Percentiles rank a stretch among this genome's conserved stretches.
phyloP scores from a whole-genome alignment of 2,329 filamentous ascomycete genomes.

The Fusarium algeriense region DNA sequence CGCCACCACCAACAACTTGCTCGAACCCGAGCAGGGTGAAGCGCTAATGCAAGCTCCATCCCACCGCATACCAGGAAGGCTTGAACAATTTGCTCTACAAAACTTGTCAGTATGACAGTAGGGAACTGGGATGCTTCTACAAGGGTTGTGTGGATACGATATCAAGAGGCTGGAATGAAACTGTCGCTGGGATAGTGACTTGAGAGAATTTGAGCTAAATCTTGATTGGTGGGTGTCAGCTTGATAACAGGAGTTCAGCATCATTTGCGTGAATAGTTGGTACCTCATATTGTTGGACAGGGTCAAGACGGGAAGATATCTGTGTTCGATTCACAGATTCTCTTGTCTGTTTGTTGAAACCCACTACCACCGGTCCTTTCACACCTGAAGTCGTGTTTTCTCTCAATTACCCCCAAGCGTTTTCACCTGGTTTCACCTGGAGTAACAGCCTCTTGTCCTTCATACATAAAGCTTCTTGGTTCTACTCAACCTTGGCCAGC shows the following conservation, averaged over 20 bases:
- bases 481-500: background rate
- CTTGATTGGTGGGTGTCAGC: background rate
- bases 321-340: rapidly evolving
- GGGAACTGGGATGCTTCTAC: background rate
- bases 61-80: background rate
- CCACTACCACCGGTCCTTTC: background rate
- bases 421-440: background rate
- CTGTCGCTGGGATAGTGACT: background rate
- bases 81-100: background rate
- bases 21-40: constrained; percentile 9
- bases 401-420: background rate
- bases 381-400: background rate
- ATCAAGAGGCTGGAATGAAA: background rate
- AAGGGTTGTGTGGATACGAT: background rate
- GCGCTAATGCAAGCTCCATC: background rate
- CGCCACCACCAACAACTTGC: constrained; percentile 15
- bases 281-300: background rate
- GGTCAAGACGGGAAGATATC: background rate
- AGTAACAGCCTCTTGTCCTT: background rate
- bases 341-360: background rate
- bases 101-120: background rate
- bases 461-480: rapidly evolving
- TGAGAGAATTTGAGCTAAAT: constrained; percentile 29
- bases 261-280: too few relatives aligned
- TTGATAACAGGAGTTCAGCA: background rate